phyloP scores from a whole-genome alignment of 805 yeast genomes.

The Kurtzmaniella fragi region DNA sequence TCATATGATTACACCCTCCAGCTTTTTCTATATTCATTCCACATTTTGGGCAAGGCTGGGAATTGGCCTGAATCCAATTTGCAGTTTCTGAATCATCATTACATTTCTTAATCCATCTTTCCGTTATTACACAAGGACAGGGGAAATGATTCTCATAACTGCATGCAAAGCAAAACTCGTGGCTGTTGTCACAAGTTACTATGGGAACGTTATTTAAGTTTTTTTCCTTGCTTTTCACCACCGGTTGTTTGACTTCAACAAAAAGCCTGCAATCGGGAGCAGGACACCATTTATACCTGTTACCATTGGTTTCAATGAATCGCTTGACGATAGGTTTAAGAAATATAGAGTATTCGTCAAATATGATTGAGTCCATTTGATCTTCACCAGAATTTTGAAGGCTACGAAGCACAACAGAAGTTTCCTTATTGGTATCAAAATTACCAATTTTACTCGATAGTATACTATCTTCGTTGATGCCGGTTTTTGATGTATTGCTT shows the following conservation, averaged over 20 bases:
- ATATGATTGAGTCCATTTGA: constrained; percentile 2
- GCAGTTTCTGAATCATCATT: constrained; percentile 84
- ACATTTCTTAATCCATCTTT: constrained; percentile 73
- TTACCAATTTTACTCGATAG: constrained; percentile 1
- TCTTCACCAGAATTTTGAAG: not conserved
- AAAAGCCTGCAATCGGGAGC: constrained; percentile 70
- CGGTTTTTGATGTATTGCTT: too few relatives aligned
- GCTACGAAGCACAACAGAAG: constrained; percentile 1
- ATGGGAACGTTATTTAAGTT: constrained; percentile 45
- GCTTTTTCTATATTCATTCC: constrained; percentile 76
- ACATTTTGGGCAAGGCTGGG: constrained; percentile 86
- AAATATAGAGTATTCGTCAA: constrained; percentile 6
- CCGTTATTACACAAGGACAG: constrained; percentile 67
- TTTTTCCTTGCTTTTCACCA: not conserved
- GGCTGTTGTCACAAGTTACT: constrained; percentile 62
- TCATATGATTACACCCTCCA: constrained; percentile 98
- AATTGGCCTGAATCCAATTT: constrained; percentile 80
- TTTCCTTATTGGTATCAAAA: constrained; percentile 11
- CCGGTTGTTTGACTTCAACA: constrained; percentile 27
- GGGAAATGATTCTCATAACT: constrained; percentile 76
- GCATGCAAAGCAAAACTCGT: constrained; percentile 78
- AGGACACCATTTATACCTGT: constrained; percentile 69
- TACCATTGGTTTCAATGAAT: constrained; percentile 11
- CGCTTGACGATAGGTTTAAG: not conserved
- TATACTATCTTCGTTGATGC: constrained; percentile 6